Evolutionary conservation across 2,329 filamentous ascomycete species (phyloP).

Genomic region (Curvularia lunata): DNA sequence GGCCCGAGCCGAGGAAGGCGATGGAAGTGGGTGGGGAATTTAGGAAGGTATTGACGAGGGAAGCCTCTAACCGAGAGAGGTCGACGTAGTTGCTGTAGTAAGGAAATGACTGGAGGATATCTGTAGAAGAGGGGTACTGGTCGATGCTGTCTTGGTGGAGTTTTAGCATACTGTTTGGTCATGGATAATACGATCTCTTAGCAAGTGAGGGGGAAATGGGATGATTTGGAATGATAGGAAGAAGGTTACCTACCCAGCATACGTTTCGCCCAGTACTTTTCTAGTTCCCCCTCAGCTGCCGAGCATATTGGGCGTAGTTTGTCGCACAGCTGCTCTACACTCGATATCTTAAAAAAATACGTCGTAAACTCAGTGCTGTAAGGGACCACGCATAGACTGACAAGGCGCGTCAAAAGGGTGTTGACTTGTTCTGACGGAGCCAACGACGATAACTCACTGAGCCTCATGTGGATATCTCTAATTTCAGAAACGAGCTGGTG

Average conservation of each 20-base stretch:
- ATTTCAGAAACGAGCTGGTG: slow-evolving; percentile 34
- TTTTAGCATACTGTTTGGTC: background rate
- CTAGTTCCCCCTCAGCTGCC: slow-evolving; percentile 55
- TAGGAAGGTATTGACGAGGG: slow-evolving; percentile 49
- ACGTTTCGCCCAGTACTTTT: slow-evolving; percentile 53
- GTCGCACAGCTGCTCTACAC: slow-evolving; percentile 44
- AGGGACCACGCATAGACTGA: slow-evolving; percentile 45
- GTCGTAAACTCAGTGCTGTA: slow-evolving; percentile 28
- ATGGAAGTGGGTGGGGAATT: slow-evolving; percentile 41
- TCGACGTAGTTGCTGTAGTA: slow-evolving; percentile 60
- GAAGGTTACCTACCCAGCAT: slow-evolving; percentile 31
- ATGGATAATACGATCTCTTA: background rate
- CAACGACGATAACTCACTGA: slow-evolving; percentile 31
- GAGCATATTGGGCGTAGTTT: slow-evolving; percentile 53
- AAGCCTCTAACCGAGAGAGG: slow-evolving; percentile 56
- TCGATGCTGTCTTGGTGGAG: background rate
- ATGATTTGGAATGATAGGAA: background rate
- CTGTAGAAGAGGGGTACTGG: background rate
- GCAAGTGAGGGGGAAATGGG: background rate
- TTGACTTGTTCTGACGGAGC: slow-evolving; percentile 45
- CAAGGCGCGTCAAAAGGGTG: slow-evolving; percentile 46
- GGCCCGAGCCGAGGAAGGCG: slow-evolving; percentile 60
- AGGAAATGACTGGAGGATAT: slow-evolving; percentile 48
- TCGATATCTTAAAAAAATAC: slow-evolving; percentile 41
- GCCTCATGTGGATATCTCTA: slow-evolving; percentile 21